These are phyloP conservation scores for Ampelocalamus luodianensis DNA, from an alignment of 176 grass and related monocot genomes.

Conservation along the genomic window DNA sequence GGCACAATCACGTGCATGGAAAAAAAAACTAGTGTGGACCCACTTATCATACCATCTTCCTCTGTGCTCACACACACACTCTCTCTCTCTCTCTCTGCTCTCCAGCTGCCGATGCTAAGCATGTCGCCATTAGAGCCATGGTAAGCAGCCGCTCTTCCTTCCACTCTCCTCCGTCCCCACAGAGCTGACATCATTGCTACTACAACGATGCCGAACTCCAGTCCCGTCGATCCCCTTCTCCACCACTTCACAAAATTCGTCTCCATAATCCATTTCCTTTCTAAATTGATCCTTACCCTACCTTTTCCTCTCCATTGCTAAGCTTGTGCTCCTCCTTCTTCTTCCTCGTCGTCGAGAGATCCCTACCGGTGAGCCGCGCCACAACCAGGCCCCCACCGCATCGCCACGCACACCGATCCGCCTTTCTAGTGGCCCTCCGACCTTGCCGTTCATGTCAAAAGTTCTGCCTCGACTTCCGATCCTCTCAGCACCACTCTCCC, in stretches of 20 bases:
- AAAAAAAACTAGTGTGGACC: background rate
- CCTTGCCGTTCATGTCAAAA: background rate
- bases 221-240: background rate
- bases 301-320: no score
- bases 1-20: background rate
- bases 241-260: background rate
- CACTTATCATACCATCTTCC: background rate
- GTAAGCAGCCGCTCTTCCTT: background rate
- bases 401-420: no score
- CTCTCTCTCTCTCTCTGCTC: background rate
- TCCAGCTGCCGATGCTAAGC: rapidly evolving
- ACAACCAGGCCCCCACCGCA: rapidly evolving
- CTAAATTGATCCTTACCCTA: background rate
- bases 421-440: no score
- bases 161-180: background rate
- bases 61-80: no score
- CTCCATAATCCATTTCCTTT: background rate
- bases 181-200: rapidly evolving
- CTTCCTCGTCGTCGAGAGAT: no score
- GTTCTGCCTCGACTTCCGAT: background rate
- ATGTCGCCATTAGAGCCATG: background rate
- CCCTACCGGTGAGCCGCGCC: no score
- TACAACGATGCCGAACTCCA: background rate
- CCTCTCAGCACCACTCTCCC: background rate
- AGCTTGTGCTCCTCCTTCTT: no score